Conservation (phyloP, 2,329 filamentous ascomycete species). For the Calonectria henricotiae region DNA sequence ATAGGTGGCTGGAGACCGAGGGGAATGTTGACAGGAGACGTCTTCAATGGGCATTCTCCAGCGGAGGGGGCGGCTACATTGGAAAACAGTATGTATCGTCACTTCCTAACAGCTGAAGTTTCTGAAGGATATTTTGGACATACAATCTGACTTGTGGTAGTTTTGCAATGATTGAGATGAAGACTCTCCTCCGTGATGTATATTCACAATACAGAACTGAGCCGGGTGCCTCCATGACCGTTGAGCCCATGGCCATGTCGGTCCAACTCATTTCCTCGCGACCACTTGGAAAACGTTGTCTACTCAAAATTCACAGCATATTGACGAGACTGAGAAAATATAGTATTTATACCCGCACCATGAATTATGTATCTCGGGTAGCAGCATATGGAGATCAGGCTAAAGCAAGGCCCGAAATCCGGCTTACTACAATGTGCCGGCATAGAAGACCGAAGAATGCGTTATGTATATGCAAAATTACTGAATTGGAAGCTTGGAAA, state of each 20-base stretch:
- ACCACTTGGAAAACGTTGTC: conserved; percentile 73
- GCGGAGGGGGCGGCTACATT: conserved; percentile 77
- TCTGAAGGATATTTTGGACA: conserved; percentile 3
- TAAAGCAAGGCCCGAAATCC: background rate
- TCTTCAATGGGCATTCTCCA: conserved; percentile 77
- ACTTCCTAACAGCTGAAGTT: conserved; percentile 35
- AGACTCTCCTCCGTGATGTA: conserved; percentile 74
- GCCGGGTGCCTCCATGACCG: conserved; percentile 69
- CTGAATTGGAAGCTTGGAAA: background rate
- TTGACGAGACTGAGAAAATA: conserved; percentile 4
- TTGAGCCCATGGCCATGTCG: conserved; percentile 74
- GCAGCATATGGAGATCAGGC: no score
- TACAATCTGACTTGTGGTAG: conserved; percentile 47
- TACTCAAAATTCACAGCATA: conserved; percentile 67
- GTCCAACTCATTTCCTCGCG: conserved; percentile 80
- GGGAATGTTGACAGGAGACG: conserved; percentile 81
- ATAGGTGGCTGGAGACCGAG: conserved; percentile 84
- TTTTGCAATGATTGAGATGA: conserved; percentile 79
- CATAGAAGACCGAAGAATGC: background rate
- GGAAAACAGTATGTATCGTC: conserved; percentile 74
- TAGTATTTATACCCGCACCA: background rate
- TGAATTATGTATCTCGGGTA: background rate
- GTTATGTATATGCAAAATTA: background rate
- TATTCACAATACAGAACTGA: conserved; percentile 74
- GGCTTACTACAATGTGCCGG: background rate